Evolutionary conservation across 768 basidiomycete species (phyloP).

Genomic region (Trametes elegans): DNA sequence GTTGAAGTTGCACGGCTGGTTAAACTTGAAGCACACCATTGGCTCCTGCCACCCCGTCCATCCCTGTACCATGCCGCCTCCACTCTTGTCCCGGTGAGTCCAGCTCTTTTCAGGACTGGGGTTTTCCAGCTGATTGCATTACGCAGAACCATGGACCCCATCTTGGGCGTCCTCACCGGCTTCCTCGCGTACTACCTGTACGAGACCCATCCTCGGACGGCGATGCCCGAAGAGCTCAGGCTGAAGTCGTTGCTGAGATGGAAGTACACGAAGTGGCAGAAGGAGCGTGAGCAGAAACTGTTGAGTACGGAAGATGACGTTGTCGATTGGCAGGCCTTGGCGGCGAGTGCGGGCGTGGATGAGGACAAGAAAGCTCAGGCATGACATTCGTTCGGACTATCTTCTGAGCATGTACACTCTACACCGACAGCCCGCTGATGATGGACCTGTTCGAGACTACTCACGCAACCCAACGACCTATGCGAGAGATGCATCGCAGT

Average conservation of each 20-base stretch:
- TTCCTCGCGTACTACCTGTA: slow-evolving; percentile 75
- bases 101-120: slow-evolving; percentile 10
- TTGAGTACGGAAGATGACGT: slow-evolving; percentile 9
- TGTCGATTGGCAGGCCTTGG: slow-evolving; percentile 25
- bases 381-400: background rate
- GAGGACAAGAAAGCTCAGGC: background rate
- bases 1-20: background rate
- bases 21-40: background rate
- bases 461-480: no score
- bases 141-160: slow-evolving; percentile 67
- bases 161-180: slow-evolving; percentile 78
- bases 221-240: slow-evolving; percentile 52
- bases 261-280: slow-evolving; percentile 56
- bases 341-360: slow-evolving; percentile 11
- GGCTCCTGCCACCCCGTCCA: background rate
- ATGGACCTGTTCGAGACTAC: no score
- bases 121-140: background rate
- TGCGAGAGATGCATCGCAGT: no score
- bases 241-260: slow-evolving; percentile 56
- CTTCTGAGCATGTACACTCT: no score
- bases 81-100: slow-evolving; percentile 50
- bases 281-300: slow-evolving; percentile 21
- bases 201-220: slow-evolving; percentile 77
- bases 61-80: slow-evolving; percentile 43
- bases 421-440: no score